Base-by-base conservation (phyloP, 257 asterid genomes). In the Fraxinus anomala region DNA sequence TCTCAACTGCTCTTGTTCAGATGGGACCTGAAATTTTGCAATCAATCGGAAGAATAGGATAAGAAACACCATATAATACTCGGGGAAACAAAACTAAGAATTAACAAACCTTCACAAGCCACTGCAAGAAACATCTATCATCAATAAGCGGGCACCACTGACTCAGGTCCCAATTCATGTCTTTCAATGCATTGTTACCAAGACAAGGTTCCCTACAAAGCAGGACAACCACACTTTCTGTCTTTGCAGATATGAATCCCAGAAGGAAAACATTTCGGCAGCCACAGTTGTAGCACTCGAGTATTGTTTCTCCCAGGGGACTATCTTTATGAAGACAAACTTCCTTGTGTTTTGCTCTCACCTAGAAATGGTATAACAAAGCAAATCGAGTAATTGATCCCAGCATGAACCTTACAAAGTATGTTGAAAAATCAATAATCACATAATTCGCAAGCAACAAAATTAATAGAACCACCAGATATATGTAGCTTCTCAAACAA, bases 91-190 rank as follows among this genome's bases (percentile, higher is more conserved):
- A 54, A 77, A 19, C 61, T 37, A 75, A 63, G 2, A 63, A 23
- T 63, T 21, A 44, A 26, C 82, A 72, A 78, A 96, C 99, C 98
- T 96, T 96, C 68, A 96, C 90, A 72, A 96, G 89, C 99, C 99
- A 96, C 82, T 96, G 98, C 86, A 96, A 83, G 90, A 96, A 96
- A 81, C 97, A 93, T 81, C 99, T 88, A 80, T 96, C 99, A 83
- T 96, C 98, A 68, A 96, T 96, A 76, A 96, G 97, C 5, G 99
- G 99, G 87, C 98, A 96, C 99, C 99, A 96, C 85, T 96, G 97
- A 81, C 98, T 93, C 87, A 96, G 84, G 87, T 96, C 99, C 99
- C 99, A 96, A 76, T 96, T 96, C 98, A 93, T 92, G 88, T 96
- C 99, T 85, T 96, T 96, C 75, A 96, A 79, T 21, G 97, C 99